Conservation (phyloP, 1,284 basidiomycete species). For the Retiboletus flavoniger region DNA sequence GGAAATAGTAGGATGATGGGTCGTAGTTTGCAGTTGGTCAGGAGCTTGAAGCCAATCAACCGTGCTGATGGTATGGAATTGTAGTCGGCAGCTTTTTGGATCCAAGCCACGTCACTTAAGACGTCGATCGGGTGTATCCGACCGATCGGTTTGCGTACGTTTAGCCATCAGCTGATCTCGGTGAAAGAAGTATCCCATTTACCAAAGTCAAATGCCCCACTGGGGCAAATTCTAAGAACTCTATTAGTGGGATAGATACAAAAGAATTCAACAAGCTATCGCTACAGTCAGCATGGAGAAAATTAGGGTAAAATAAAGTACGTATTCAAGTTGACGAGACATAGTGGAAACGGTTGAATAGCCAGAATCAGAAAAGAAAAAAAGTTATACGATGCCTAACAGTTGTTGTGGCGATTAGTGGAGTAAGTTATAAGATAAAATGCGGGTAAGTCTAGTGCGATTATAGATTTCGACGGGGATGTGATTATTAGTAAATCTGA, state of each 20-base stretch:
- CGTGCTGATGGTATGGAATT: background rate
- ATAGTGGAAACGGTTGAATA: background rate
- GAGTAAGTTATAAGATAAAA: background rate
- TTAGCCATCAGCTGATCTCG: background rate
- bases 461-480: background rate
- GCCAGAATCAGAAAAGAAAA: background rate
- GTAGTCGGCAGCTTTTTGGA: background rate
- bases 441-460: background rate
- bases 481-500: conserved; percentile 5
- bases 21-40: background rate
- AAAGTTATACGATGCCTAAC: background rate
- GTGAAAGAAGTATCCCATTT: background rate
- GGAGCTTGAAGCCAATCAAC: background rate
- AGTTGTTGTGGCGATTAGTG: background rate
- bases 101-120: background rate
- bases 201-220: background rate
- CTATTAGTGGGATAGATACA: conserved; percentile 10
- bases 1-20: conserved; percentile 38
- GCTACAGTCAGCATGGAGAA: conserved; percentile 22
- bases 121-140: background rate
- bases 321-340: background rate
- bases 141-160: background rate
- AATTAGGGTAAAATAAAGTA: background rate
- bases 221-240: background rate
- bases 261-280: conserved; percentile 12